A percentile compares a stretch with the other conserved stretches of the same genome.
Evolutionary conservation across 179 eudicot species (phyloP).

Genomic region (Heliamphora pulchella): DNA sequence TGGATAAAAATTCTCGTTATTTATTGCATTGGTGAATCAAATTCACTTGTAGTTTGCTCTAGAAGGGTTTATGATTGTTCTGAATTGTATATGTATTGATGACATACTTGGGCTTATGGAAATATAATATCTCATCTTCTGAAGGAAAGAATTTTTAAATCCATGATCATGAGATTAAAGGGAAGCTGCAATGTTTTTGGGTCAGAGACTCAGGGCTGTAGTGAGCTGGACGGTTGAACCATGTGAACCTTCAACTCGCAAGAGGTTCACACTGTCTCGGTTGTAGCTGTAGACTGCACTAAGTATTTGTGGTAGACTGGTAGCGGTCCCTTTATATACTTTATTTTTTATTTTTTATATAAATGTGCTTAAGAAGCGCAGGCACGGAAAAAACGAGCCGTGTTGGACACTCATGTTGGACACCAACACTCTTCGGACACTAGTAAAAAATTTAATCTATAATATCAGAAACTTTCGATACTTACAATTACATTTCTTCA

Average conservation of each 20-base stretch:
- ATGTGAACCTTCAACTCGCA: not conserved
- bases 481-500: too few species aligned
- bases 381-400: too few species aligned
- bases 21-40: not conserved
- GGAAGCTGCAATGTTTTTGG: not conserved
- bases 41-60: not conserved
- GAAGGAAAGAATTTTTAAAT: not conserved
- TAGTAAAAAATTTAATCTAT: too few species aligned
- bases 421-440: too few species aligned
- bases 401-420: too few species aligned
- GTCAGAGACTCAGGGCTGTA: not conserved
- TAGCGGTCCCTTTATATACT: too few species aligned
- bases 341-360: not conserved
- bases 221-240: not conserved
- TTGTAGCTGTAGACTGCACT: too few species aligned
- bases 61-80: not conserved
- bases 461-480: too few species aligned
- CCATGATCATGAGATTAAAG: not conserved
- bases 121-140: not conserved
- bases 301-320: too few species aligned
- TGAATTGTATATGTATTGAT: not conserved
- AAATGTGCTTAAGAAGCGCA: not conserved
- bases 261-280: too few species aligned
- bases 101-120: not conserved
- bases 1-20: not conserved